Evolutionary conservation across 768 basidiomycete genomes (phyloP).

Genomic region (Sistotremastrum suecicum): DNA sequence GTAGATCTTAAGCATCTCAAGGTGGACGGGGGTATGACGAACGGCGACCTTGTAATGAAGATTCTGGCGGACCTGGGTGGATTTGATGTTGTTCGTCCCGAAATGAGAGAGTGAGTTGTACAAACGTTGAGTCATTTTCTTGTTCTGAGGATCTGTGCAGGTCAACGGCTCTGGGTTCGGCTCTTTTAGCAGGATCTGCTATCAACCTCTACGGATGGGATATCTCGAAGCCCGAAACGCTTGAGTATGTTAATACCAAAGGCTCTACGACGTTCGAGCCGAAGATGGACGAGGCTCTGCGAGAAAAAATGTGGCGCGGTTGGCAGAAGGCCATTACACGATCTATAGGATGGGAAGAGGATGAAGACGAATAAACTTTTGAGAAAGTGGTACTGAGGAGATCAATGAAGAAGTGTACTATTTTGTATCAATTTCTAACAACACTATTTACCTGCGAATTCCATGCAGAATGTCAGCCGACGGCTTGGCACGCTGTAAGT

Average conservation of each 20-base stretch:
- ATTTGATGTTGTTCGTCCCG: slow-evolving; percentile 80
- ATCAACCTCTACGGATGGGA: slow-evolving; percentile 89
- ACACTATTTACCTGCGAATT: too few species aligned
- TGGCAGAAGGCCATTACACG: slow-evolving; percentile 89
- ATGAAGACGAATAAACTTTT: slow-evolving; percentile 14
- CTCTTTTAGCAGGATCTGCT: slow-evolving; percentile 83
- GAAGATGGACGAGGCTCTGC: slow-evolving; percentile 30
- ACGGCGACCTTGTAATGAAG: slow-evolving; percentile 79
- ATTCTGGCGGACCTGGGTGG: slow-evolving; percentile 83
- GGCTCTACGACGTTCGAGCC: slow-evolving; percentile 64
- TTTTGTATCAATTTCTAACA: too few species aligned
- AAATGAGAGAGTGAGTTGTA: slow-evolving; percentile 82
- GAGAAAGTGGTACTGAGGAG: too few species aligned
- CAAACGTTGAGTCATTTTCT: neutral
- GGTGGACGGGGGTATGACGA: slow-evolving; percentile 98
- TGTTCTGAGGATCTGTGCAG: slow-evolving; percentile 22
- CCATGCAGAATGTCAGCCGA: too few species aligned
- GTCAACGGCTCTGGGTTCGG: slow-evolving; percentile 91
- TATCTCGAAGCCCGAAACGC: slow-evolving; percentile 65
- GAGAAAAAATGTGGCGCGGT: slow-evolving; percentile 53
- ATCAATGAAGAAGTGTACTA: too few species aligned
- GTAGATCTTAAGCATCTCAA: slow-evolving; percentile 71
- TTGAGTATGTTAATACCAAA: slow-evolving; percentile 75
- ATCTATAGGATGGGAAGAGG: slow-evolving; percentile 69
- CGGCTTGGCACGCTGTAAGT: too few species aligned